Base-by-base conservation (phyloP, 2,329 filamentous ascomycete genomes). In the Hansfordia pulvinata region DNA sequence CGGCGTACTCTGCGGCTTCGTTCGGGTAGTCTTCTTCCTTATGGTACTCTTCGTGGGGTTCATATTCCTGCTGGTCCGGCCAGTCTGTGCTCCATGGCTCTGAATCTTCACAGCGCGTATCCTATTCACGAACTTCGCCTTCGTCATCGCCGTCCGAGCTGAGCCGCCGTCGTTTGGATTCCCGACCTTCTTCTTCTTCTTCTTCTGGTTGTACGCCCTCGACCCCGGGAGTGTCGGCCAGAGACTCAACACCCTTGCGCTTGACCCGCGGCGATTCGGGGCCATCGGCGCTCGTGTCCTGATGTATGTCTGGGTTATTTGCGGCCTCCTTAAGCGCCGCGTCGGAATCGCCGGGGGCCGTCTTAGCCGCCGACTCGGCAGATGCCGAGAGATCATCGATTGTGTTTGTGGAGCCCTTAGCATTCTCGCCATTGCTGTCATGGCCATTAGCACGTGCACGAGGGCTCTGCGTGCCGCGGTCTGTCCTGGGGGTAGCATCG, bases 391-490 rank as follows among this genome's bases (percentile, higher is more conserved):
- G 34, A 11, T 38, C 36, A 26, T 45, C 43, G n/a, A n/a, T n/a
- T n/a, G n/a, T n/a, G n/a, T n/a, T n/a, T n/a, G n/a, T n/a, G n/a
- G n/a, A n/a, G 18, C 42, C 40, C n/a, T 30, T 26, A n/a, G 15
- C 16, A 4, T 24, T 29, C 7, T 39, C 41, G 14, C 49, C 42
- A 8, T 44, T 46, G 20, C 52, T 51, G n/a, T 45, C 47, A 8
- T 43, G 36, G 14, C 58, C 59, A 23, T 62, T 62, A 1, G 44
- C 37, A 25, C 46, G 51, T 14, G 37, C 41, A 15, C 40, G 52
- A 1, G 64, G 64, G 33, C 64, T 68, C 35, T 59, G 60, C 15
- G 62, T 68, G 10, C 50, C 53, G 23, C 60, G 53, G 17, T 68
- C 63, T 8, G 52, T 47, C 23, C 58, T 50, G 1, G 64, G 61